A percentile compares a stretch with the other conserved stretches of the same genome.
Evolutionary conservation across 2,329 filamentous ascomycete genomes (phyloP).

Genomic region (Chaetomium strumarium): DNA sequence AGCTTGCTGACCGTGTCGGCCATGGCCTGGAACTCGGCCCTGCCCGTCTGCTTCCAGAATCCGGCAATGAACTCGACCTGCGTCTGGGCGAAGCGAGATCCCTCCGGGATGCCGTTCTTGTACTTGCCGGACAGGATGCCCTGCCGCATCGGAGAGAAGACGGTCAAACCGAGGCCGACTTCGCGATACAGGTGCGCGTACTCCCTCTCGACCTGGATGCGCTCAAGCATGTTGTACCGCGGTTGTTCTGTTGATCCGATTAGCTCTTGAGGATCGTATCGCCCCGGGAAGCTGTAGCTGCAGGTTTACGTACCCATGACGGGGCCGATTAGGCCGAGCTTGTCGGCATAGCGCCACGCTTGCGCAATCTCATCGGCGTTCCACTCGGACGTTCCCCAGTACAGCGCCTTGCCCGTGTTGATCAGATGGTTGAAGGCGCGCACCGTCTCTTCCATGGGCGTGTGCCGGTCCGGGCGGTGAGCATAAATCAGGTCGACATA

Average conservation of each 20-base stretch:
- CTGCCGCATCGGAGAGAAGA: slow-evolving; percentile 49
- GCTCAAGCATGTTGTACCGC: slow-evolving; percentile 55
- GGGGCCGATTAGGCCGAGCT: slow-evolving; percentile 51
- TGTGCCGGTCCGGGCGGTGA: slow-evolving; percentile 52
- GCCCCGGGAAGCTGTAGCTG: background rate
- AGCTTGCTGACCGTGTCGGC: slow-evolving; percentile 53
- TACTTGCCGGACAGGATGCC: slow-evolving; percentile 59
- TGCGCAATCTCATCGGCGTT: slow-evolving; percentile 52
- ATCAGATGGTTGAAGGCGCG: slow-evolving; percentile 44
- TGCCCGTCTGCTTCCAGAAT: slow-evolving; percentile 48
- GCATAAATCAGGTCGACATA: slow-evolving; percentile 63
- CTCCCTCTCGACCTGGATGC: slow-evolving; percentile 53
- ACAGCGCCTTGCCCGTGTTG: slow-evolving; percentile 62
- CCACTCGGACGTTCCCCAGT: slow-evolving; percentile 62
- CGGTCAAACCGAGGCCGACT: slow-evolving; percentile 48
- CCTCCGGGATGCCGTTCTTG: slow-evolving; percentile 56
- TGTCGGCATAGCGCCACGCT: slow-evolving; percentile 47
- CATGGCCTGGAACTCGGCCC: slow-evolving; percentile 45
- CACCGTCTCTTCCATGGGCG: slow-evolving; percentile 59
- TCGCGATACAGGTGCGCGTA: slow-evolving; percentile 53
- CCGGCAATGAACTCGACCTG: slow-evolving; percentile 51
- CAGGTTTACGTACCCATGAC: slow-evolving; percentile 23
- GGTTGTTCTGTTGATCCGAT: slow-evolving; percentile 32
- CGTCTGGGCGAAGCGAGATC: slow-evolving; percentile 52
- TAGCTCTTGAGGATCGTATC: background rate